A percentile compares a stretch with the other conserved stretches of the same genome.
Conservation (phyloP, 169 alveolate genomes). For the Cryptosporidium sp. region DNA sequence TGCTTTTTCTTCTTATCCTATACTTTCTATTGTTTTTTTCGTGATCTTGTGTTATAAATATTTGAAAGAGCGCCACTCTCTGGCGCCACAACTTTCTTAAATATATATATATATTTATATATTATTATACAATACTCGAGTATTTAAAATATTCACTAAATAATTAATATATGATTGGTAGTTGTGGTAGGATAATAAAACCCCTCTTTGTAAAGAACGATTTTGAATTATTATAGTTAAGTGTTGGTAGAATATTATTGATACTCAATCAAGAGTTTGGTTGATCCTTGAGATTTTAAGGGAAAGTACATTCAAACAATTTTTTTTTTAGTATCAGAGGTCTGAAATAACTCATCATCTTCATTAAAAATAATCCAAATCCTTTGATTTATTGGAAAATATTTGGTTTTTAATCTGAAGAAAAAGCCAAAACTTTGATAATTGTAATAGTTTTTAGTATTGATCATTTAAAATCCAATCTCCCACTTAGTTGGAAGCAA, state of each 20-base stretch:
- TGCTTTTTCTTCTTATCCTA: background rate
- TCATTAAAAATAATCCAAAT: too few relatives aligned
- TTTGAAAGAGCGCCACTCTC: background rate
- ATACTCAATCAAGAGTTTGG: background rate
- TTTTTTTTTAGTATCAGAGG: background rate
- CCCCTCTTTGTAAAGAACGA: background rate
- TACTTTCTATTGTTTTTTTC: background rate
- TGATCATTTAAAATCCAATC: background rate
- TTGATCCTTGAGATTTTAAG: background rate
- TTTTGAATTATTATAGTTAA: background rate
- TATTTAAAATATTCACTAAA: too few relatives aligned
- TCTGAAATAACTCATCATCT: too few relatives aligned
- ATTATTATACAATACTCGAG: too few relatives aligned
- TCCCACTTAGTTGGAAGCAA: background rate
- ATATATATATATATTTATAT: too few relatives aligned
- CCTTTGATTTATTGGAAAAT: background rate
- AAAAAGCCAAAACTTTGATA: too few relatives aligned
- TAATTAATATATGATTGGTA: background rate
- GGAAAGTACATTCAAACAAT: too few relatives aligned
- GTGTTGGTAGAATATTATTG: background rate
- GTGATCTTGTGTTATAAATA: background rate
- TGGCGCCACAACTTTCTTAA: background rate
- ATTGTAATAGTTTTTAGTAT: too few relatives aligned
- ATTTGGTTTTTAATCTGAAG: background rate
- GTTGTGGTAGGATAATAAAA: background rate